These are phyloP conservation scores for Mangifera indica DNA, from an alignment of 345 rosid species.

Conservation along the genomic window DNA sequence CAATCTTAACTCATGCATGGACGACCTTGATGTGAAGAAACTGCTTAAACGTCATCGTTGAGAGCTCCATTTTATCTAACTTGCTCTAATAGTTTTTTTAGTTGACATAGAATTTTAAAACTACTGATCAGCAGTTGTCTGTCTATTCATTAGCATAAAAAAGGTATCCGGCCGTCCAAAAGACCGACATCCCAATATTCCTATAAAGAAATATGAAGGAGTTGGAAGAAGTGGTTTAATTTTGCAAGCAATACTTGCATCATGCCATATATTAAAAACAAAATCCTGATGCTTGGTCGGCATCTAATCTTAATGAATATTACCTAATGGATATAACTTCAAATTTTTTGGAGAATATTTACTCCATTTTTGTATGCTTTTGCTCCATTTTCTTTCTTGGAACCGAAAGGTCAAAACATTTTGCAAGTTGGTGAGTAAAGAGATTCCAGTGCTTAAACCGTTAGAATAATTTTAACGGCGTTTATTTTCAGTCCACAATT, in stretches of 20 bases:
- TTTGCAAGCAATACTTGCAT: conserved; percentile 33
- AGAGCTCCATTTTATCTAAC: conserved; percentile 51
- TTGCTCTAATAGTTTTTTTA: conserved; percentile 15
- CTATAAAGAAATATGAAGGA: not conserved
- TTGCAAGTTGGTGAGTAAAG: not conserved
- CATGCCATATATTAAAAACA: conserved; percentile 27
- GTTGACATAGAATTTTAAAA: conserved; percentile 11
- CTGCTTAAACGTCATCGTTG: conserved; percentile 34
- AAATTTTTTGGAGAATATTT: not conserved
- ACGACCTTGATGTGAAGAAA: conserved; percentile 16
- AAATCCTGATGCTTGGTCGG: conserved; percentile 51
- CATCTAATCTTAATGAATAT: conserved; percentile 29
- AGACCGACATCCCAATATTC: conserved; percentile 26
- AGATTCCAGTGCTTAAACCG: not conserved
- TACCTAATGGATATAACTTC: conserved; percentile 17
- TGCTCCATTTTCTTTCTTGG: not conserved
- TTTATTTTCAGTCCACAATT: not conserved
- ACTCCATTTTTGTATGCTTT: not conserved
- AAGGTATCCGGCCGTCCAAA: conserved; percentile 29
- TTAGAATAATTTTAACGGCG: not conserved
- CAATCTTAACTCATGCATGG: conserved; percentile 24
- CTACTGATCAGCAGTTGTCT: not conserved
- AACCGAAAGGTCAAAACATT: not conserved
- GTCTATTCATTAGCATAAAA: not conserved
- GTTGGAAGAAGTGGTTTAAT: conserved; percentile 24